phyloP scores from a whole-genome alignment of 768 basidiomycete species.

The Pleurotus salmoneostramineus region DNA sequence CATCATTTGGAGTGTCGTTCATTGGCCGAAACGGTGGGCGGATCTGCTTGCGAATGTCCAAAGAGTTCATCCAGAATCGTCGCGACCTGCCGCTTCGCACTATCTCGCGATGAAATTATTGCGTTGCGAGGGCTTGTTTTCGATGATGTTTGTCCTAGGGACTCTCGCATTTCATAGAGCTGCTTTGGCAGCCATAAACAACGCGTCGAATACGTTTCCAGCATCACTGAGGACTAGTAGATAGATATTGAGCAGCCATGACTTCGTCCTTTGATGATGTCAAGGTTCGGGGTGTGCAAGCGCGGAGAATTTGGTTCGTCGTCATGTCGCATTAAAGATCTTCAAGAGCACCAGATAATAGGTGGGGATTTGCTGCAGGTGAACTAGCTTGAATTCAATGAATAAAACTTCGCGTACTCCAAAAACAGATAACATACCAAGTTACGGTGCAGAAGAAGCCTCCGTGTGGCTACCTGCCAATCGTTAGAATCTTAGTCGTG shows the following conservation, averaged over 20 bases:
- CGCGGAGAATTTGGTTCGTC: slow-evolving; percentile 58
- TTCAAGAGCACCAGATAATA: slow-evolving; percentile 60
- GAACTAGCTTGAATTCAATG: slow-evolving; percentile 52
- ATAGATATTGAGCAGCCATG: slow-evolving; percentile 77
- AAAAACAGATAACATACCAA: slow-evolving; percentile 54
- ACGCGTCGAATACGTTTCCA: slow-evolving; percentile 72
- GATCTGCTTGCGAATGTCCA: slow-evolving; percentile 16
- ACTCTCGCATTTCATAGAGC: slow-evolving; percentile 82
- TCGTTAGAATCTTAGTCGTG: slow-evolving; percentile 71
- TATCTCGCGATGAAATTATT: slow-evolving; percentile 21
- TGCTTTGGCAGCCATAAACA: slow-evolving; percentile 76
- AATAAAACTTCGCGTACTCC: slow-evolving; percentile 1
- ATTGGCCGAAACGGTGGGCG: not conserved
- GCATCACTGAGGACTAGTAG: slow-evolving; percentile 69
- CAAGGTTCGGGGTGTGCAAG: slow-evolving; percentile 62
- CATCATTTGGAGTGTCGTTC: no score
- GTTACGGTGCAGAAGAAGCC: slow-evolving; percentile 65
- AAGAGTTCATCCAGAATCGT: slow-evolving; percentile 62
- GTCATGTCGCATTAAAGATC: slow-evolving; percentile 76
- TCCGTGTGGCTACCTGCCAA: slow-evolving; percentile 55
- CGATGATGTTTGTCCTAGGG: slow-evolving; percentile 66
- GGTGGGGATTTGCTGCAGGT: slow-evolving; percentile 73
- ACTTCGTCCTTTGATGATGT: slow-evolving; percentile 51
- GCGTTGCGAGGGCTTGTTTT: slow-evolving; percentile 45
- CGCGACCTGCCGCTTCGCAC: slow-evolving; percentile 59